Percentiles rank a stretch among this genome's conserved stretches.
These are phyloP conservation scores for Debaryomyces psychrophilus DNA, from an alignment of 1,139 yeast species.

Conservation along the genomic window DNA sequence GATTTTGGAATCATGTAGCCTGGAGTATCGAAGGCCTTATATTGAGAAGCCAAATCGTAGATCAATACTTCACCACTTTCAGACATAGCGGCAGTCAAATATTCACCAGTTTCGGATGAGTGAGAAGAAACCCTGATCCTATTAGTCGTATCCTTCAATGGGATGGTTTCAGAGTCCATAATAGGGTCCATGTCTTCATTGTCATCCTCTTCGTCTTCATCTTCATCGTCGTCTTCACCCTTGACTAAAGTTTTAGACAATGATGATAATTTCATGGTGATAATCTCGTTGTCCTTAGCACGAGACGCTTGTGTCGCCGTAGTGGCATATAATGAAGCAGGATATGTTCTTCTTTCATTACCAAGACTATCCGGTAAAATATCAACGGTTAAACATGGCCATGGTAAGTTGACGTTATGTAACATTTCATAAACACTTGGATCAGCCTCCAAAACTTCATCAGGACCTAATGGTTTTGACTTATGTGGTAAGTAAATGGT, in stretches of 20 bases:
- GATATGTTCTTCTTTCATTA: constrained; percentile 83
- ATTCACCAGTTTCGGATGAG: constrained; percentile 75
- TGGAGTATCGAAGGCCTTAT: constrained; percentile 84
- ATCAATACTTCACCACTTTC: constrained; percentile 90
- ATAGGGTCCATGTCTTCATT: constrained; percentile 75
- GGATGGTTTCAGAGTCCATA: constrained; percentile 78
- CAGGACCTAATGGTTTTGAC: constrained; percentile 89
- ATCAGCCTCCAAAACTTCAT: constrained; percentile 95
- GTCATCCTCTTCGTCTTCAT: constrained; percentile 69
- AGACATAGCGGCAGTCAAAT: constrained; percentile 83
- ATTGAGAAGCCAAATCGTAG: constrained; percentile 79
- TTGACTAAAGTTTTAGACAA: constrained; percentile 82
- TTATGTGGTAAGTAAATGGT: constrained; percentile 81
- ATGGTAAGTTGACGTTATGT: constrained; percentile 89
- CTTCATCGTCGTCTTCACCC: constrained; percentile 71
- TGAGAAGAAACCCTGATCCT: constrained; percentile 86
- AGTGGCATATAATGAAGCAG: constrained; percentile 82
- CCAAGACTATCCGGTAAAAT: constrained; percentile 86
- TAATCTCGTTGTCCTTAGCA: constrained; percentile 83
- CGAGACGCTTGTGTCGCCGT: constrained; percentile 95
- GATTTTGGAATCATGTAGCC: constrained; percentile 80
- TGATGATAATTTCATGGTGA: constrained; percentile 80
- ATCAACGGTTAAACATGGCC: constrained; percentile 96
- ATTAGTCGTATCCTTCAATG: constrained; percentile 83
- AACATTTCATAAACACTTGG: constrained; percentile 95